Conservation (phyloP, 139 green algal genomes). For the Monoraphidium neglectum region DNA sequence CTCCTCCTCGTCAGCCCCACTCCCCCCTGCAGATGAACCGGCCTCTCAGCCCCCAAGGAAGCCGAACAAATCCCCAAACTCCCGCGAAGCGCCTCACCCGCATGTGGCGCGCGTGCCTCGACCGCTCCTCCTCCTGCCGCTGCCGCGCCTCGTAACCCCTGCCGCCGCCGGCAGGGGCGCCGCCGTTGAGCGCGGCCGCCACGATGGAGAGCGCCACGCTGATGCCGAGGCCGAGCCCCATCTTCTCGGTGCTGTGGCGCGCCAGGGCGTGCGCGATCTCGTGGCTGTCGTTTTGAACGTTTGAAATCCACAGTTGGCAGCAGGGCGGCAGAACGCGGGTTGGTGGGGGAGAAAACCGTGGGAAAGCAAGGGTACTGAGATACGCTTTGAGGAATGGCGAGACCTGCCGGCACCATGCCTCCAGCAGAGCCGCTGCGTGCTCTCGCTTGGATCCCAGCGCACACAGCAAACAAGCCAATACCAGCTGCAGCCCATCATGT, state of each 20-base stretch:
- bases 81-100: background rate
- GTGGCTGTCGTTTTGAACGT: conserved; percentile 13
- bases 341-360: too few relatives aligned
- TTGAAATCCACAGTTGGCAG: too few relatives aligned
- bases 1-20: background rate
- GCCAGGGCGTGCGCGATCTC: conserved; percentile 59
- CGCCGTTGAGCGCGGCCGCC: background rate
- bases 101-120: background rate
- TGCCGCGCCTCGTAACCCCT: background rate
- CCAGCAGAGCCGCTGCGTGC: too few relatives aligned
- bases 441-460: too few relatives aligned
- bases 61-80: background rate
- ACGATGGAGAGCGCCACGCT: conserved; percentile 23
- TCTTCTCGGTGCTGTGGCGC: conserved; percentile 45
- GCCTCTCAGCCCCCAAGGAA: background rate
- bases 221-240: conserved; percentile 29
- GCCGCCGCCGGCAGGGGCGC: background rate
- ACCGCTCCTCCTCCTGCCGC: background rate
- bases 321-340: too few relatives aligned
- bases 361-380: too few relatives aligned
- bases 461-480: too few relatives aligned
- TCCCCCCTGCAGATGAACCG: background rate
- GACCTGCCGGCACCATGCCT: too few relatives aligned
- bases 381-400: too few relatives aligned
- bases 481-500: too few relatives aligned